Evolutionary conservation across 371 early-diverging fungal species (phyloP).

Genomic region (Haplosporangium sp.): DNA sequence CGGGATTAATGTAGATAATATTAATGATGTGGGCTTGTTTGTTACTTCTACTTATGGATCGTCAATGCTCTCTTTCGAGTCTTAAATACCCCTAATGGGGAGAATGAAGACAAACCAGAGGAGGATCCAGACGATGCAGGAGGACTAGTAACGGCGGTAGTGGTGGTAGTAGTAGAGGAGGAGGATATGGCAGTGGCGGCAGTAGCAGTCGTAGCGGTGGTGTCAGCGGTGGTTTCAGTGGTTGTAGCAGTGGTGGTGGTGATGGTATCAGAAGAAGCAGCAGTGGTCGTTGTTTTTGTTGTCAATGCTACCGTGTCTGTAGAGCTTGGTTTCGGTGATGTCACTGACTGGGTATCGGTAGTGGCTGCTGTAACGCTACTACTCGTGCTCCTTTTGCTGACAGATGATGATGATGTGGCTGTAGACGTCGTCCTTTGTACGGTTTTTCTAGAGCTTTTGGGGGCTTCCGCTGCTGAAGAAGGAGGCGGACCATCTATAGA

Average conservation of each 20-base stretch:
- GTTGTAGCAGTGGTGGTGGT: not conserved
- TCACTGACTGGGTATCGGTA: slow-evolving; percentile 3
- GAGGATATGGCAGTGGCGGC: not conserved
- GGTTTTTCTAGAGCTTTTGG: not conserved
- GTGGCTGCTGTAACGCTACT: not conserved
- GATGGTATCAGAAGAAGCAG: not conserved
- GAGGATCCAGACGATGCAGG: not conserved
- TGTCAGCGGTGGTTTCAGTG: not conserved
- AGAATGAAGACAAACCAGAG: not conserved
- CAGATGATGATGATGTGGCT: not conserved
- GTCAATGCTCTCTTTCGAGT: slow-evolving; percentile 45
- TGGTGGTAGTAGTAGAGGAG: not conserved
- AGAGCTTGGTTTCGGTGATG: not conserved
- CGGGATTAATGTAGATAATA: too few relatives aligned
- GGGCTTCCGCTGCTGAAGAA: not conserved
- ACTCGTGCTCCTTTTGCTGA: not conserved
- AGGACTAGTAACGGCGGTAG: not conserved
- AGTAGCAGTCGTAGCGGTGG: not conserved
- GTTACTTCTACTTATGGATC: slow-evolving; percentile 19
- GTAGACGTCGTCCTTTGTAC: not conserved
- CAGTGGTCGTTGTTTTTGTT: not conserved
- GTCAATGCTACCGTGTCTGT: not conserved
- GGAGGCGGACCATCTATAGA: slow-evolving; percentile 26
- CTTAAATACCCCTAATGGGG: slow-evolving; percentile 25
- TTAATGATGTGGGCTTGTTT: too few relatives aligned